Conservation (phyloP, 2,329 filamentous ascomycete genomes). For the Fusarium sp. region DNA sequence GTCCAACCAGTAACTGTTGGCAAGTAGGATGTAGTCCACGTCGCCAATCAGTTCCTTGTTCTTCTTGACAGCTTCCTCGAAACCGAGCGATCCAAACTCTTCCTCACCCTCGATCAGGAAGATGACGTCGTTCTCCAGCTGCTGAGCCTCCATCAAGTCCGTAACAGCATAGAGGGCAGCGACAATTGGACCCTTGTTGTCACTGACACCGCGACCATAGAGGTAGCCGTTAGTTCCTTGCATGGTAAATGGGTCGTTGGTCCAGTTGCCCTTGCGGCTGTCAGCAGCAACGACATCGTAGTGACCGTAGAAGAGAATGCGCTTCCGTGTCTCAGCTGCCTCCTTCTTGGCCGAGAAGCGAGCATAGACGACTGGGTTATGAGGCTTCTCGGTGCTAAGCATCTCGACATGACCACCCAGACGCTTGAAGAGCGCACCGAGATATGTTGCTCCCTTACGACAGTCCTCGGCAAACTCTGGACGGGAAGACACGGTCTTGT, state of each 20-base stretch:
- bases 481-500: constrained; percentile 89
- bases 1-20: constrained; percentile 99
- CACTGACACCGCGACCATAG: constrained; percentile 94
- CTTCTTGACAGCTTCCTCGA: constrained; percentile 81
- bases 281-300: constrained; percentile 97
- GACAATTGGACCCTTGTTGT: constrained; percentile 97
- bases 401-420: constrained; percentile 91
- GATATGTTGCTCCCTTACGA: constrained; percentile 88
- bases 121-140: constrained; percentile 85
- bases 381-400: constrained; percentile 80
- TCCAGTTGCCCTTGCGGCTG: constrained; percentile 84
- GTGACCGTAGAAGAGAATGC: constrained; percentile 95
- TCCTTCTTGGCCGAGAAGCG: constrained; percentile 83
- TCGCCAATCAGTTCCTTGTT: constrained; percentile 88
- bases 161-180: constrained; percentile 94
- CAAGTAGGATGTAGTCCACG: constrained; percentile 93
- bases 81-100: constrained; percentile 92
- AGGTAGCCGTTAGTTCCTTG: constrained; percentile 91
- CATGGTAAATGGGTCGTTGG: constrained; percentile 87
- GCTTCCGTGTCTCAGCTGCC: constrained; percentile 75
- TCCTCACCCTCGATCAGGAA: constrained; percentile 98
- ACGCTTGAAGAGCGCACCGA: constrained; percentile 90
- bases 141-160: constrained; percentile 85
- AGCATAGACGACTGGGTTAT: constrained; percentile 94
- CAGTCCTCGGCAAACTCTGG: constrained; percentile 91